Evolutionary conservation across 2,329 filamentous ascomycete species (phyloP).

Genomic region (Trichoderma simmonsii): DNA sequence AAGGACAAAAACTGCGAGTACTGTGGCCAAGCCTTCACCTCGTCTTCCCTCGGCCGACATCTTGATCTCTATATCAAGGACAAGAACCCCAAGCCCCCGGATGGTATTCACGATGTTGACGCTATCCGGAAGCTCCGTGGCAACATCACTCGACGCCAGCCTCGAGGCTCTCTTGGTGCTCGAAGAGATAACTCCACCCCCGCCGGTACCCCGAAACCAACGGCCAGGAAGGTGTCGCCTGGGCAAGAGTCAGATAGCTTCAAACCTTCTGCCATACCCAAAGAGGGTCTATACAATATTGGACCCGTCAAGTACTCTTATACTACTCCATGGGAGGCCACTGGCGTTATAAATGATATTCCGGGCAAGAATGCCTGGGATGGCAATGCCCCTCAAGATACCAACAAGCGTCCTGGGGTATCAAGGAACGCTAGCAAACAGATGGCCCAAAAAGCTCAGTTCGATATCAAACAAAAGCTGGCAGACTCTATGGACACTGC

Average conservation of each 20-base stretch:
- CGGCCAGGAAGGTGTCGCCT: slow-evolving; percentile 38
- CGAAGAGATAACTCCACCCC: slow-evolving; percentile 60
- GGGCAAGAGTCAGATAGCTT: slow-evolving; percentile 39
- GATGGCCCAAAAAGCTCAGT: slow-evolving; percentile 55
- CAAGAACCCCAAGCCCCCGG: slow-evolving; percentile 82
- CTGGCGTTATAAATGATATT: slow-evolving; percentile 75
- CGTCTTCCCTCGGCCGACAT: slow-evolving; percentile 87
- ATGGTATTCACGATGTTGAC: slow-evolving; percentile 86
- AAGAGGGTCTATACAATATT: slow-evolving; percentile 41
- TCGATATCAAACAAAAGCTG: slow-evolving; percentile 61
- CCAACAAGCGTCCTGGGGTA: slow-evolving; percentile 34
- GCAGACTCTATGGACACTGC: slow-evolving; percentile 75
- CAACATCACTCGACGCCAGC: slow-evolving; percentile 81
- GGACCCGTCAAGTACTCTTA: slow-evolving; percentile 53
- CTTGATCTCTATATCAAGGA: slow-evolving; percentile 92
- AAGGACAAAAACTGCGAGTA: slow-evolving; percentile 91
- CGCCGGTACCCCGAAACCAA: slow-evolving; percentile 46
- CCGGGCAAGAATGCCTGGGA: slow-evolving; percentile 41
- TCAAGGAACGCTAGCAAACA: slow-evolving; percentile 50
- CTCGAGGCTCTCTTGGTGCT: slow-evolving; percentile 60
- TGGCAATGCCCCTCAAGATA: slow-evolving; percentile 35
- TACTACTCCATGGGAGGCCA: slow-evolving; percentile 69
- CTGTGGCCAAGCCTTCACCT: slow-evolving; percentile 87
- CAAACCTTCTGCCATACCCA: slow-evolving; percentile 39
- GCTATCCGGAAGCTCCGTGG: slow-evolving; percentile 82